A percentile compares a stretch with the other conserved stretches of the same genome.
Evolutionary conservation across 1,284 basidiomycete species (phyloP).

Genomic region (Leccinum angustisporum): DNA sequence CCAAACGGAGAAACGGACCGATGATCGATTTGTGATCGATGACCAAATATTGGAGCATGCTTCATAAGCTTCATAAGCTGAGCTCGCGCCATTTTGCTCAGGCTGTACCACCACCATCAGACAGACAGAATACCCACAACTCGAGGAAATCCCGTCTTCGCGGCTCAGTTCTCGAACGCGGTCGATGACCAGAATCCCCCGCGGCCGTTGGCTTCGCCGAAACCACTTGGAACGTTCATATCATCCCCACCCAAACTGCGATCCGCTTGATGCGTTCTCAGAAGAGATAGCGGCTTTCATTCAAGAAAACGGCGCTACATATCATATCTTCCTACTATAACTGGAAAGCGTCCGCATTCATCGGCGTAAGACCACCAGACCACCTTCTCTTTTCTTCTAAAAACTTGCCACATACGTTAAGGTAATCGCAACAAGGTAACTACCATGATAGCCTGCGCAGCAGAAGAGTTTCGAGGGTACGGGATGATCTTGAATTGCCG

Average conservation of each 20-base stretch:
- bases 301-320: background rate
- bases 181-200: background rate
- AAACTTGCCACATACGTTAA: background rate
- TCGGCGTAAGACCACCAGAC: background rate
- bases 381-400: background rate
- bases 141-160: background rate
- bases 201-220: background rate
- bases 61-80: background rate
- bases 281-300: background rate
- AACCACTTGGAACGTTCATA: background rate
- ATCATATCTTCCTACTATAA: background rate
- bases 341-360: background rate
- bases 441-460: background rate
- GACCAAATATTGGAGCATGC: constrained; percentile 1
- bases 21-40: background rate
- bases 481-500: background rate
- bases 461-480: background rate
- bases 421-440: background rate
- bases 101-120: no score
- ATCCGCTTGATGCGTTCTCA: background rate
- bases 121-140: background rate
- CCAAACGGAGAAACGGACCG: no score
- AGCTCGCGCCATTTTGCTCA: background rate
- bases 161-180: background rate
- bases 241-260: background rate